Base-by-base conservation (phyloP, 176 grass and related monocot genomes). In the Ampelocalamus luodianensis region DNA sequence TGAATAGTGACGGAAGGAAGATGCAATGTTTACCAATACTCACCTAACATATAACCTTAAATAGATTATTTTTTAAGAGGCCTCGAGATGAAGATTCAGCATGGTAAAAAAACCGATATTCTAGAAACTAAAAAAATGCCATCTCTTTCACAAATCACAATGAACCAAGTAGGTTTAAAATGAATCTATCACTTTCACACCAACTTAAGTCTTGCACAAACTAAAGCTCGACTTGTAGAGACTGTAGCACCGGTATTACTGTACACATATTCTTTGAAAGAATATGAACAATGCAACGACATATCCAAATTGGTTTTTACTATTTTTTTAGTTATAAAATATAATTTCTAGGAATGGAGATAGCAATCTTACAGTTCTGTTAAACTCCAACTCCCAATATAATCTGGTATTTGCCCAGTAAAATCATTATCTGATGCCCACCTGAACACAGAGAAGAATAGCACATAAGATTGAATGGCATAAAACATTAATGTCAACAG, bases 381-480 rank as follows among this genome's bases (percentile, higher is more conserved):
- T 44, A 98, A 70, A 44, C 24, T 80, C 91, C 80, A 92, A 64
- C 45, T 85, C 20, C 91, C 93, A 36, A 98, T 85, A 88, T 77
- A 95, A 24, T 95, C 89, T 46, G 93, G 91, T 79, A 98, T 78
- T 85, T 86, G 8, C 61, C 93, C 93, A 56, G 88, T 93, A 64
- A 98, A 98, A 61, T 91, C 70, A 22, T 94, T 94, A 81, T 92
- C 93, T 7, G 88, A 90, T 34, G 74, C 91, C 88, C 73, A 89
- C 65, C 96, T 98, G 43, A 56, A 77, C 26, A 38, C 42, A 78
- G 11, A 43, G 36, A 39, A 72, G 18, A 56, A 69, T 44, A 69
- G 5, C 4, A 53, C 16, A 83, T 76, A 68, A 24, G 79, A 87
- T 55, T 74, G 62, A 76, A 78, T 56, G 6, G 9, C 22, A 37